These are phyloP conservation scores for Camillea tinctor DNA, from an alignment of 2,329 filamentous ascomycete species.

Conservation along the genomic window DNA sequence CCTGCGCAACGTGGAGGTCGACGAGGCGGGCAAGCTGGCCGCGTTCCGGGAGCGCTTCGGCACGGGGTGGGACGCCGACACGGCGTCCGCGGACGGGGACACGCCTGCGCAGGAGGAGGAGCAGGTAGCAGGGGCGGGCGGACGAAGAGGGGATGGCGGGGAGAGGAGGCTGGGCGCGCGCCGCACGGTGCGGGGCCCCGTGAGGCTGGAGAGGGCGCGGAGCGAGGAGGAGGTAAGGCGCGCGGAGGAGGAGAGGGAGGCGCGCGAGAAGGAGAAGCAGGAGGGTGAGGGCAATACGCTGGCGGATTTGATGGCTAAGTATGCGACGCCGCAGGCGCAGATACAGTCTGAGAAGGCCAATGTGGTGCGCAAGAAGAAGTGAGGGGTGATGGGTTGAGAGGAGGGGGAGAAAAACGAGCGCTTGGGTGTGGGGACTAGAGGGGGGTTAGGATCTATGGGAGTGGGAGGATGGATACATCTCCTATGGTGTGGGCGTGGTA, in stretches of 20 bases:
- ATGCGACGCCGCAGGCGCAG: constrained; percentile 30
- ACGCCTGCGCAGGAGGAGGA: no score
- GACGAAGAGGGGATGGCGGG: constrained; percentile 7
- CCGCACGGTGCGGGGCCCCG: no score
- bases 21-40: constrained; percentile 86
- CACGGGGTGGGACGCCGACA: constrained; percentile 68
- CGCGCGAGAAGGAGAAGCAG: constrained; percentile 23
- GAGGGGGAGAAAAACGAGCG: no score
- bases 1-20: constrained; percentile 84
- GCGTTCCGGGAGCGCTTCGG: constrained; percentile 87
- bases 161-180: no score
- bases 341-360: not conserved
- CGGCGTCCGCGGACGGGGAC: no score
- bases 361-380: constrained; percentile 35
- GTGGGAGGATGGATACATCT: no score
- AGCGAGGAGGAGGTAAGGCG: constrained; percentile 13
- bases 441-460: no score
- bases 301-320: constrained; percentile 53
- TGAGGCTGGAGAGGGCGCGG: no score
- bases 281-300: constrained; percentile 35
- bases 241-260: constrained; percentile 31
- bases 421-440: no score
- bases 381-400: not conserved
- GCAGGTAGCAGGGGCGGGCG: no score
- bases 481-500: no score